Percentiles rank a stretch among this genome's conserved stretches.
These are phyloP conservation scores for Microdochium paspali DNA, from an alignment of 2,329 filamentous ascomycete genomes.

Conservation along the genomic window DNA sequence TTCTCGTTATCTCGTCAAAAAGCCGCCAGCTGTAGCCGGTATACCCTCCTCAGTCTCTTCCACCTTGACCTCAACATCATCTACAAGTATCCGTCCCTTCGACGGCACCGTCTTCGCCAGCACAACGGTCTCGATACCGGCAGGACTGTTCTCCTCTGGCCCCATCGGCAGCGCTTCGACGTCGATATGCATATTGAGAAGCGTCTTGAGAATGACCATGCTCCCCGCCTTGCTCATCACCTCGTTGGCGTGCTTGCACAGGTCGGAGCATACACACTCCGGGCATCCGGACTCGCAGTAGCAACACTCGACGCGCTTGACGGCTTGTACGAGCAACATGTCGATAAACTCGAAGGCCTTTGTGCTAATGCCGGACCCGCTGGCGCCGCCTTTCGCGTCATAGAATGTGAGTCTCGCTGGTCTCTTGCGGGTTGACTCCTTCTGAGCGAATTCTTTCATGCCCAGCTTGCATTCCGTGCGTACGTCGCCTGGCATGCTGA, in stretches of 20 bases:
- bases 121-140: conserved; percentile 75
- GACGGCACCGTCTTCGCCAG: conserved; percentile 57
- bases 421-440: conserved; percentile 63
- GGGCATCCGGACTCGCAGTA: conserved; percentile 72
- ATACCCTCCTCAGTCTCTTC: conserved; percentile 10
- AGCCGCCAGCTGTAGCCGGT: neutral
- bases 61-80: conserved; percentile 13
- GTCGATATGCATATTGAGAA: conserved; percentile 72
- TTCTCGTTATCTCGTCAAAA: neutral
- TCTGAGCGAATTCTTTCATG: conserved; percentile 74
- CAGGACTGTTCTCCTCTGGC: conserved; percentile 58
- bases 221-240: conserved; percentile 92
- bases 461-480: conserved; percentile 89
- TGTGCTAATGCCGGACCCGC: conserved; percentile 76
- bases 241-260: conserved; percentile 77
- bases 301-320: conserved; percentile 68
- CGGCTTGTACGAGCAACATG: conserved; percentile 63
- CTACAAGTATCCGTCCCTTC: conserved; percentile 14
- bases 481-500: conserved; percentile 84
- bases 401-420: conserved; percentile 90
- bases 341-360: conserved; percentile 94
- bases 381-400: conserved; percentile 81
- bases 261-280: conserved; percentile 80
- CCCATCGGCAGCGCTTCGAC: conserved; percentile 81
- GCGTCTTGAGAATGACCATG: conserved; percentile 66